phyloP scores from a whole-genome alignment of 129 eudicot species.

The Pseudognaphalium luteoalbum region DNA sequence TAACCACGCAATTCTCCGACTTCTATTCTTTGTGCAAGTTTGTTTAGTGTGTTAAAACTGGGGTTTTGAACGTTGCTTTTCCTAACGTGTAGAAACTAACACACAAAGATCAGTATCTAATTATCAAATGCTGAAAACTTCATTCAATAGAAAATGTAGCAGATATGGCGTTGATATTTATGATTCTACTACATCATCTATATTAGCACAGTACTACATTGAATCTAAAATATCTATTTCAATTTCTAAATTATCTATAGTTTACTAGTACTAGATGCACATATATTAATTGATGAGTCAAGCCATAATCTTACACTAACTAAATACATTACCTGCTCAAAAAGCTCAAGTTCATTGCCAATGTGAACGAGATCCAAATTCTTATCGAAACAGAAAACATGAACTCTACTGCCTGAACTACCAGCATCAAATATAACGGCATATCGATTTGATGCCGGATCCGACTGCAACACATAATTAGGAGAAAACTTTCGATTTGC shows the following conservation, averaged over 20 bases:
- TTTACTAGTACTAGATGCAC: background rate
- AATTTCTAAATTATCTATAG: slow-evolving; percentile 11
- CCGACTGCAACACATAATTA: slow-evolving; percentile 14
- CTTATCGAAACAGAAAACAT: slow-evolving; percentile 80
- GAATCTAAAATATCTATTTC: background rate
- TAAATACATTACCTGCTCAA: slow-evolving; percentile 53
- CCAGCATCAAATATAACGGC: slow-evolving; percentile 97
- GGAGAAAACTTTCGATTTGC: slow-evolving; percentile 56
- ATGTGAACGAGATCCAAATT: slow-evolving; percentile 85
- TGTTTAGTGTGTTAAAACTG: background rate
- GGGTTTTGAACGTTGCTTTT: background rate
- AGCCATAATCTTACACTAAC: background rate
- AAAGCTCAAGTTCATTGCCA: slow-evolving; percentile 88
- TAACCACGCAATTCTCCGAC: too few relatives aligned
- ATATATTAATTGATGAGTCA: background rate
- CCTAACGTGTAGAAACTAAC: background rate
- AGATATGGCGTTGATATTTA: background rate
- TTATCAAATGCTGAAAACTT: background rate
- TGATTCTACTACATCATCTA: slow-evolving; percentile 17
- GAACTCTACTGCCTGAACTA: slow-evolving; percentile 93
- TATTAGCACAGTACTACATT: background rate
- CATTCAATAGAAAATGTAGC: slow-evolving; percentile 16
- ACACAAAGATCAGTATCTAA: slow-evolving; percentile 5
- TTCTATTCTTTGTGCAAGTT: too few relatives aligned
- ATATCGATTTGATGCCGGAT: slow-evolving; percentile 38